Evolutionary conservation across 1,284 basidiomycete species (phyloP), one percentile per base, ranked within the genome.

Genomic region (Prillingera fragicola): DNA sequence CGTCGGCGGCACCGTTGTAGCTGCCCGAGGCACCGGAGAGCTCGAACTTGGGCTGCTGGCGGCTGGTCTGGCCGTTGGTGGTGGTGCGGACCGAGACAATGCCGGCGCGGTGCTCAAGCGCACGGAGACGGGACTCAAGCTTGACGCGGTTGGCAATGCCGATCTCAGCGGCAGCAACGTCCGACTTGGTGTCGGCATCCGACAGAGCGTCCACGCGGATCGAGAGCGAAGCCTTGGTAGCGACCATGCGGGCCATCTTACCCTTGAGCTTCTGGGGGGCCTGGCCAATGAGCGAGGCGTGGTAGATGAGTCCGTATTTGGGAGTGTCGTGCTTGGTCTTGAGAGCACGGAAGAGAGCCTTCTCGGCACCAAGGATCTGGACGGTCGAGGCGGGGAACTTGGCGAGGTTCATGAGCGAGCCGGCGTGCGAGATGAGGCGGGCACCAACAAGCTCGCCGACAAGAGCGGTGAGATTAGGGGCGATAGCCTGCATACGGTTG

Each of bases 211-310:
- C 94, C 33, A 97, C 86, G 70, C 94, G 90, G 62, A 94, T 90
- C 5, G 92, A 95, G 9, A 98, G 80, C 1, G 94, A 87, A 4
- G 94, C 84, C 77, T 96, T 96, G 50, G 94, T 97, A 28, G 94
- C 91, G 23, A 97, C 90, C 94, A 98, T 98, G 59, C 95, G 86
- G 12, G 95, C 95, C 94, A 98, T 97, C 83, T 98, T 98, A 63
- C 94, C 95, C 79, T 98, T 98, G 55, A 96, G 80, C 76, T 96
- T 96, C 57, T 91, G 89, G 38, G 94, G 89, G 43, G 95, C 94
- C 76, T 95, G 91, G 28, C 94, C 95, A 56, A 98, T 88, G 45
- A 98, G 78, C 4, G 88, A 92, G 28, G 90, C 87, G 75, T 96
- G 92, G 74, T 94, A 97, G 63, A 97, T 95, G 38, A 96, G 77